Evolutionary conservation across 257 asterid species (phyloP), one percentile per base, ranked within the genome.

Genomic region (Lithospermum erythrorhizon): DNA sequence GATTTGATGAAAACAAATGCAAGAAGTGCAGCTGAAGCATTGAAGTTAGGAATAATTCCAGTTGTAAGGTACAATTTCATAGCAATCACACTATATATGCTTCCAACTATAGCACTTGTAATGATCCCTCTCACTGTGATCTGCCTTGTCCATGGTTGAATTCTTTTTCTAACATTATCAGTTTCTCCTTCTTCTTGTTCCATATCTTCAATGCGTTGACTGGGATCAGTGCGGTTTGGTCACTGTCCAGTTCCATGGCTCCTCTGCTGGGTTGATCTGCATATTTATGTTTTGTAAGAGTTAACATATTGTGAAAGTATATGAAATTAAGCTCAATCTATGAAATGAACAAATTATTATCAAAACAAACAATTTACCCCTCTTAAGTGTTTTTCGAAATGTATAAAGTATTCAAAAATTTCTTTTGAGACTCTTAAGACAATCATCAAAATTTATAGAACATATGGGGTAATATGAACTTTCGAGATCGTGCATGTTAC

Each of bases 1-100:
- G 80, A 47, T 59, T 73, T 57, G n/a, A 90, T 61, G 62, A 80
- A 69, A 3, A 87, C 61, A 21, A 74, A 90, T 0, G 94, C 95
- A 61, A 90, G 77, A 62, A 90, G 84, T 0, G 95, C 97, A 3
- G 97, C 96, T 1, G 96, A 85, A 49, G 83, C 90, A 25, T 90
- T 90, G 57, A 90, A 87, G 74, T 90, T 81, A 0, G 97, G 96
- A 58, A 82, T 76, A 53, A 90, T 74, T 22, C 97, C 97, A 0
- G 95, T 84, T 2, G 97, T 90, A 15, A 90, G 87, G 65, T 75
- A 79, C 49, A 90, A 66, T 74, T 85, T 87, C 96, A 84, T 87
- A n/a, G 80, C 81, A 35, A 90, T 85, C 7, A 90, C 61, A 59
- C 96, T 87, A 71, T 79, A 87, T 20, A 85, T 62, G 20, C 82